Base-by-base conservation (phyloP, 257 asterid genomes). In the Solanum sitiens region DNA sequence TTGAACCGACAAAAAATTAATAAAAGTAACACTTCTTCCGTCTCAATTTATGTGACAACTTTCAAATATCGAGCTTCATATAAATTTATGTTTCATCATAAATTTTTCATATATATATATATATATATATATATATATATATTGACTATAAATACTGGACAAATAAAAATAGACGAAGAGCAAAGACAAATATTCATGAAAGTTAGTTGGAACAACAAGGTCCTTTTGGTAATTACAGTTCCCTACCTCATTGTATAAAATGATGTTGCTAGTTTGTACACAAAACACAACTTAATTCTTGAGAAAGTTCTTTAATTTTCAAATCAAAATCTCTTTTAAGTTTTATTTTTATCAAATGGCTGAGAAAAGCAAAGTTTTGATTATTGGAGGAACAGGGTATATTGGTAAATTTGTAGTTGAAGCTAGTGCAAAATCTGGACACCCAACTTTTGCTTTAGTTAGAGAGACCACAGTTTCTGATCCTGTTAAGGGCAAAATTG, bases 311-410 rank as follows among this genome's bases (percentile, higher is more conserved):
- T 16, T 50, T 30, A 80, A 50, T 8, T 50, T 50, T 80, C 68
- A 7, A 80, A 27, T 30, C 27, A 47, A 47, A 77, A 76, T 76
- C 21, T 37, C 7, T 37, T 76, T 30, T 18, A 47, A 47, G 23
- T 32, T 44, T 9, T 25, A 18, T 20, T 47, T 47, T 30, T 7
- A 76, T 30, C 67, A 90, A 88, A 95, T 94, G 98, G 98, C 92
- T 0, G 94, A 90, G 74, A 94, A 93, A 68, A 96, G 96, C 95
- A 95, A 94, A 94, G 90, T 96, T 89, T 56, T 96, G 93, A 89
- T 96, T 59, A 94, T 96, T 33, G 99, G 99, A 20, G 99, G 95
- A 88, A 94, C 98, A 0, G 99, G 99, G 32, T 92, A 94, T 87
- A 90, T 95, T 67, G 98, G 99, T 0, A 95, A 94, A 87, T 94